Evolutionary conservation across 164 flowering plant species (phyloP).

Genomic region (Nymphaea thermarum): DNA sequence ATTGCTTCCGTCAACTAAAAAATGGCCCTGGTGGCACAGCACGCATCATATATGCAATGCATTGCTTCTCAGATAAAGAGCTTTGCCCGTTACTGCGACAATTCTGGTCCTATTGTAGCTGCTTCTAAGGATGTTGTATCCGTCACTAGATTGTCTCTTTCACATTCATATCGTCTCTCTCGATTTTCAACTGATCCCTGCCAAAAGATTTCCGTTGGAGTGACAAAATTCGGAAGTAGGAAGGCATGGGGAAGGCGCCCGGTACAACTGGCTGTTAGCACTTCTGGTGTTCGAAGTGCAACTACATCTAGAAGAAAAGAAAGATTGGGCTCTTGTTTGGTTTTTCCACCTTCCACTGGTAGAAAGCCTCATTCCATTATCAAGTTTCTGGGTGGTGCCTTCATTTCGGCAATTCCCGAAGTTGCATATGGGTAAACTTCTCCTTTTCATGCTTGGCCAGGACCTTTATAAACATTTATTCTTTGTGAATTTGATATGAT

Average conservation of each 20-base stretch:
- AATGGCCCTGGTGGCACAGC: not conserved
- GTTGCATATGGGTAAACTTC: constrained; percentile 58
- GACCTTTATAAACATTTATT: not conserved
- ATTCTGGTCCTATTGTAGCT: not conserved
- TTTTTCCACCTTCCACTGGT: constrained; percentile 55
- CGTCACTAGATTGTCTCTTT: not conserved
- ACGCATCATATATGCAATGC: not conserved
- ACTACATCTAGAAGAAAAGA: constrained; percentile 6
- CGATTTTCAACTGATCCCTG: not conserved
- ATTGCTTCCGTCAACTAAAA: not conserved
- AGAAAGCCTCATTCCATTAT: constrained; percentile 63
- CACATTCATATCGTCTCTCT: not conserved
- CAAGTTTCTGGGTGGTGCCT: constrained; percentile 90
- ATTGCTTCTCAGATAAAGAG: not conserved
- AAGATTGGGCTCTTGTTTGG: constrained; percentile 55
- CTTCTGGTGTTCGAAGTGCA: not conserved
- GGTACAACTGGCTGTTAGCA: not conserved
- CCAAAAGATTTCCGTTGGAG: not conserved
- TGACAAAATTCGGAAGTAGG: not conserved
- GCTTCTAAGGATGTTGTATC: not conserved
- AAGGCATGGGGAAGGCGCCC: not conserved
- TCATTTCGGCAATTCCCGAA: constrained; percentile 91
- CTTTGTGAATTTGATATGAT: not conserved
- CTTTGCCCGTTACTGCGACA: not conserved
- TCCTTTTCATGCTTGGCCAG: not conserved